Evolutionary conservation across 23 red algal species (phyloP).

Genomic region (Chondrus crispus): DNA sequence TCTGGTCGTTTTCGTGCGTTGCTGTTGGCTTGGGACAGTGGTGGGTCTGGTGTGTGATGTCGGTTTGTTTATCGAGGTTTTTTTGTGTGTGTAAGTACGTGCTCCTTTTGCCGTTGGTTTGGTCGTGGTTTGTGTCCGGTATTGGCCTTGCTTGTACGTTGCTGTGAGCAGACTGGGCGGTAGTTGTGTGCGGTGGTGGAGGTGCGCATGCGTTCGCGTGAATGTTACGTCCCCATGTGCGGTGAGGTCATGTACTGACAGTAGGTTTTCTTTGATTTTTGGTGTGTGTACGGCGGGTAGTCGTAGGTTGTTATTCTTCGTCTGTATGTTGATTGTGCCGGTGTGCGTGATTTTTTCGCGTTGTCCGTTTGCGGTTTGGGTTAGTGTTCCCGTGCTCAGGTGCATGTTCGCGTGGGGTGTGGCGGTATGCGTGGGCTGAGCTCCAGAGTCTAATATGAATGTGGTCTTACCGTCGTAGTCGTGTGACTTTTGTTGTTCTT

Average conservation of each 20-base stretch:
- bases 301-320: not conserved
- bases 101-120: no score
- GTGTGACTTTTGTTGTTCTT: not conserved
- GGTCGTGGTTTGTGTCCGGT: no score
- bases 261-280: not conserved
- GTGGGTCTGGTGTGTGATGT: no score
- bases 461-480: not conserved
- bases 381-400: no score
- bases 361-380: no score
- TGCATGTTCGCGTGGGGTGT: no score
- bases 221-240: not conserved
- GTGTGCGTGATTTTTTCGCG: no score
- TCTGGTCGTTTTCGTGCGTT: no score
- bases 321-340: not conserved
- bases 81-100: no score
- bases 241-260: not conserved
- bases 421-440: not conserved
- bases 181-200: not conserved
- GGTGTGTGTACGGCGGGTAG: not conserved
- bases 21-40: no score
- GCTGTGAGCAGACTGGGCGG: not conserved
- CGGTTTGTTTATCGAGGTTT: no score
- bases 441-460: not conserved
- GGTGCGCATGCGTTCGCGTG: not conserved
- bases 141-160: no score